Evolutionary conservation across 139 green algal species (phyloP), one percentile per base, ranked within the genome.

Genomic region (Chlamydomonas applanata): DNA sequence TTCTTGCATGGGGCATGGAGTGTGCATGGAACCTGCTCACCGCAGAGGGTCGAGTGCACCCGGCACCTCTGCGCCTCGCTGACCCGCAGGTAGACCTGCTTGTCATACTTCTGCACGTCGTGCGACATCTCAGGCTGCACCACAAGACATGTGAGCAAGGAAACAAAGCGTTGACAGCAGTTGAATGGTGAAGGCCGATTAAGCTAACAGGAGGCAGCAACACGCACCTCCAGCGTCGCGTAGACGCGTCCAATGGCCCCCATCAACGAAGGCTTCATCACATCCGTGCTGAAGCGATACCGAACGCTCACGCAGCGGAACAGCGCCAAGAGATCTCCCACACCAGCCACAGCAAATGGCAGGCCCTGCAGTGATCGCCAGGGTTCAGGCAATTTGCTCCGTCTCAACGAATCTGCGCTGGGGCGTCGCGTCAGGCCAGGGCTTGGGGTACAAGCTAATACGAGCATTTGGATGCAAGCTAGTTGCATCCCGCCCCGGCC

Each of bases 291-390:
- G 56, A 97, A 97, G 63, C 88, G 86, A 79, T 94, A 97, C 22
- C 93, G 91, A 75, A 92, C 94, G 2, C 83, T 92, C 13, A 95
- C 88, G 74, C 92, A 97, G 34, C 92, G 81, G 73, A 95, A 97
- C 62, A 97, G 79, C 1, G 92, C 92, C 25, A 96, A 79, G 54
- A 97, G 77, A 76, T 96, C 92, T 4, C 85, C 88, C 36, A 88
- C 81, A 40, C 92, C 92, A 24, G 83, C 81, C 19, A 96, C 82
- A 0, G 84, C 80, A 70, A 92, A 97, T 0, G 92, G 90, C n/a
- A 94, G 76, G 32, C 91, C 91, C 88, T 95, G 83, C 40, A 49
- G 40, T 11, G 40, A 49, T 49, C 7, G 78, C 1, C 20, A 49
- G 40, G 40, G 40, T 49, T 49, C 40, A 49, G 46, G 17, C 53